Evolutionary conservation across 345 rosid species (phyloP).

Genomic region (Microcos paniculata): DNA sequence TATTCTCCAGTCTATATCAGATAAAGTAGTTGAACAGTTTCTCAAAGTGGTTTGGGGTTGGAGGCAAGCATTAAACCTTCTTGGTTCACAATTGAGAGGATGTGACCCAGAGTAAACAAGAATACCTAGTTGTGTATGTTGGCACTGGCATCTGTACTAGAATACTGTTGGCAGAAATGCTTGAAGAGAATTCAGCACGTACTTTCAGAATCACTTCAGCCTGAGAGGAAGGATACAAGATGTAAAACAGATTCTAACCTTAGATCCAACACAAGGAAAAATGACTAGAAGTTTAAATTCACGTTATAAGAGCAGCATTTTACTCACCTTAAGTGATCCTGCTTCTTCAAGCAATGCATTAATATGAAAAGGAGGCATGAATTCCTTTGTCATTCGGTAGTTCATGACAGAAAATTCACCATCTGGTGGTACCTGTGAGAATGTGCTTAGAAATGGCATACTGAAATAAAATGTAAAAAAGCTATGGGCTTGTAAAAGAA

Average conservation of each 20-base stretch:
- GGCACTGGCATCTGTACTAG: conserved; percentile 56
- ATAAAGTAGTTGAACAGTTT: neutral
- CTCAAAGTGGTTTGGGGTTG: neutral
- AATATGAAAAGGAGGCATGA: conserved; percentile 58
- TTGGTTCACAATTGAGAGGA: neutral
- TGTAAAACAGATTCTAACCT: neutral
- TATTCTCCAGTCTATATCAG: neutral
- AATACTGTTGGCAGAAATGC: conserved; percentile 49
- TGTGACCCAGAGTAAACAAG: neutral
- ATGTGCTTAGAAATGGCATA: neutral
- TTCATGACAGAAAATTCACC: conserved; percentile 66
- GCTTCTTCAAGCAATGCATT: conserved; percentile 63
- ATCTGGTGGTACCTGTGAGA: conserved; percentile 53
- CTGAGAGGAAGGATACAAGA: conserved; percentile 19
- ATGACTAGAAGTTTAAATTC: neutral
- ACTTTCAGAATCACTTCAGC: conserved; percentile 55
- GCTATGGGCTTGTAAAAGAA: neutral
- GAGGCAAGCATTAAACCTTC: neutral
- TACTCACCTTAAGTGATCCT: conserved; percentile 44
- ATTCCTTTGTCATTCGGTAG: conserved; percentile 63
- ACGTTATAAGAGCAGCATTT: neutral
- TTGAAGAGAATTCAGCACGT: conserved; percentile 47
- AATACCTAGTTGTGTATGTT: conserved; percentile 45
- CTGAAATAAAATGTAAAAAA: neutral
- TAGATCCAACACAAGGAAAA: neutral